phyloP scores from a whole-genome alignment of 2,329 filamentous ascomycete genomes.

The Neonectria neomacrospora region DNA sequence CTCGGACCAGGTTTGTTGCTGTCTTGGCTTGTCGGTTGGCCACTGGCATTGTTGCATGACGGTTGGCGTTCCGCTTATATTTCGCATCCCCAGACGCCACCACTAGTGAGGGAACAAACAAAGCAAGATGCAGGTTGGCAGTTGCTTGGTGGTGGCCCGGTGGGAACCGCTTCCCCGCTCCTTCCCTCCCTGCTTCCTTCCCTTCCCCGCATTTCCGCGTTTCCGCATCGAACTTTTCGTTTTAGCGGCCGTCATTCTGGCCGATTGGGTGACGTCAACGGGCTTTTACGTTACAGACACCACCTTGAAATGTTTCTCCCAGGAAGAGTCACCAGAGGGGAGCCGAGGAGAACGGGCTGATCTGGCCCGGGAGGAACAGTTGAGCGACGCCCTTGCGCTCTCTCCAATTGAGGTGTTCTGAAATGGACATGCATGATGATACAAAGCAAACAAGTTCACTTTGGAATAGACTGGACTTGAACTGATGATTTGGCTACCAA shows the following conservation, averaged over 20 bases:
- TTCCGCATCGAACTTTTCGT: conserved; percentile 10
- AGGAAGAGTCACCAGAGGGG: no score
- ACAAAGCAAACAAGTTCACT: not conserved
- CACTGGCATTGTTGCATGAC: conserved; percentile 12
- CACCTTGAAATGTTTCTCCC: not conserved
- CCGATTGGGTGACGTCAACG: conserved; percentile 43
- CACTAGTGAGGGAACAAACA: conserved; percentile 6
- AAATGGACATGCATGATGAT: not conserved
- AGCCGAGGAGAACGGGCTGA: no score
- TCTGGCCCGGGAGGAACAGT: no score
- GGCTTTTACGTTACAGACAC: not conserved
- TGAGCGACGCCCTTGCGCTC: not conserved
- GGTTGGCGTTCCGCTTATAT: conserved; percentile 13
- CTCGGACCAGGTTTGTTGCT: conserved; percentile 4
- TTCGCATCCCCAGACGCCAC: conserved; percentile 33
- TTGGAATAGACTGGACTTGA: not conserved
- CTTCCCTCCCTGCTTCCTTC: conserved; percentile 26
- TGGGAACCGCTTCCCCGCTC: conserved; percentile 27
- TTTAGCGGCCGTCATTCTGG: conserved; percentile 28
- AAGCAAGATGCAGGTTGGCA: conserved; percentile 2
- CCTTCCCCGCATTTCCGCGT: conserved; percentile 42
- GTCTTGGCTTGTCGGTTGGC: not conserved
- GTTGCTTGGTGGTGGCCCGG: no score
- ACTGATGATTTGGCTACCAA: not conserved
- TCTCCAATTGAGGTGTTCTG: not conserved